Percentiles rank a stretch among this genome's conserved stretches.
phyloP scores from a whole-genome alignment of 129 eudicot genomes.

The Mikania micrantha region DNA sequence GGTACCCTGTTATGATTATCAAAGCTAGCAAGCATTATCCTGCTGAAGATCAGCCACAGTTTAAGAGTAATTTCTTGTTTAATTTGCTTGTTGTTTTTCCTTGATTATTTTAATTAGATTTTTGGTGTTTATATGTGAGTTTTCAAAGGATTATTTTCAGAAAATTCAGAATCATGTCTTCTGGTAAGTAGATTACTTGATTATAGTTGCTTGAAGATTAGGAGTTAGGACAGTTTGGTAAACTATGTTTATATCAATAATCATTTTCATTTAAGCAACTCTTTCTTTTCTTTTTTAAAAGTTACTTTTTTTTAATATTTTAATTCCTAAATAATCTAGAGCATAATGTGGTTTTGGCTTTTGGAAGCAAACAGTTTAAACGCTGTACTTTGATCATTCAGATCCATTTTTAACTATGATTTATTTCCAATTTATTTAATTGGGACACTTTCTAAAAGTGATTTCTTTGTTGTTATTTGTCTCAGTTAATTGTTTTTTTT shows the following conservation, averaged over 20 bases:
- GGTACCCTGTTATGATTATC: constrained; percentile 36
- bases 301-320: background rate
- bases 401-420: background rate
- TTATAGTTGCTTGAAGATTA: background rate
- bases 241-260: background rate
- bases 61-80: constrained; percentile 48
- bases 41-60: constrained; percentile 65
- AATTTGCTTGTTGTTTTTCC: background rate
- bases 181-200: background rate
- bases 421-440: too few relatives aligned
- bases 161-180: too few relatives aligned
- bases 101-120: background rate
- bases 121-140: background rate
- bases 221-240: background rate
- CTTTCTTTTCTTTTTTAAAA: background rate
- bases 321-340: background rate
- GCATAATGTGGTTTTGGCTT: constrained; percentile 4
- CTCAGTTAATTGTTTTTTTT: constrained; percentile 6
- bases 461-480: background rate
- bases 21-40: constrained; percentile 58
- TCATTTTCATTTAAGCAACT: background rate
- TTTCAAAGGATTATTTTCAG: background rate
- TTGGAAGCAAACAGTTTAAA: background rate
- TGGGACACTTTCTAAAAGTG: too few relatives aligned
- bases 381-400: constrained; percentile 8